Conservation (phyloP, 345 rosid genomes). For the Camelina laxa region DNA sequence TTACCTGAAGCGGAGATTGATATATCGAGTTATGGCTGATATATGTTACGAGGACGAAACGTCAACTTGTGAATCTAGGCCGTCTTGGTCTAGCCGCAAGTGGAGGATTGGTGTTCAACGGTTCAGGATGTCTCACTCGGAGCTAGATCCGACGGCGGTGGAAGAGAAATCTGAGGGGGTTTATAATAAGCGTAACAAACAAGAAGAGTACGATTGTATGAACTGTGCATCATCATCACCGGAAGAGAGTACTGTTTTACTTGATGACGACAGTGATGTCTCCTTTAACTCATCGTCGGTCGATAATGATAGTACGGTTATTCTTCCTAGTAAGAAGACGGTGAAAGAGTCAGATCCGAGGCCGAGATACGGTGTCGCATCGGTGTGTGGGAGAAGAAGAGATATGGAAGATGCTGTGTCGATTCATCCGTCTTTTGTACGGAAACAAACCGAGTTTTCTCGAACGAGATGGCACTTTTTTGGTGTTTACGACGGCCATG, state of each 20-base stretch:
- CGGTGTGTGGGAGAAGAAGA: conserved; percentile 81
- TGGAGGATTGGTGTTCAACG: conserved; percentile 70
- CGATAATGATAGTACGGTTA: not conserved
- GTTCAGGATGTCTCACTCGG: conserved; percentile 52
- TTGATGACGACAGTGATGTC: not conserved
- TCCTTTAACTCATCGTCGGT: not conserved
- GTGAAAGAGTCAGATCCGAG: conserved; percentile 21
- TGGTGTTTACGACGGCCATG: conserved; percentile 81
- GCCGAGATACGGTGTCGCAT: conserved; percentile 72
- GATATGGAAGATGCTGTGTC: conserved; percentile 92
- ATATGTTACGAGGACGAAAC: conserved; percentile 57
- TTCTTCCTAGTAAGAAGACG: conserved; percentile 18
- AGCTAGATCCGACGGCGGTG: not conserved
- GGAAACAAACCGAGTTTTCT: conserved; percentile 34
- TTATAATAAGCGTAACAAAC: conserved; percentile 53
- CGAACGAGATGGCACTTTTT: conserved; percentile 57
- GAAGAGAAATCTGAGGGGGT: conserved; percentile 30
- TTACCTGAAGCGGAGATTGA: not conserved
- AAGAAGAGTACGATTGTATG: conserved; percentile 34
- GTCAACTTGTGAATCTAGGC: conserved; percentile 42
- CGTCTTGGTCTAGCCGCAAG: conserved; percentile 60
- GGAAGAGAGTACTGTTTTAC: conserved; percentile 14
- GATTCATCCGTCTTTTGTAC: conserved; percentile 55
- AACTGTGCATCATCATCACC: conserved; percentile 36
- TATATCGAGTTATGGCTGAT: conserved; percentile 53